phyloP scores from a whole-genome alignment of 768 basidiomycete species.

The Coprinellus micaceus region DNA sequence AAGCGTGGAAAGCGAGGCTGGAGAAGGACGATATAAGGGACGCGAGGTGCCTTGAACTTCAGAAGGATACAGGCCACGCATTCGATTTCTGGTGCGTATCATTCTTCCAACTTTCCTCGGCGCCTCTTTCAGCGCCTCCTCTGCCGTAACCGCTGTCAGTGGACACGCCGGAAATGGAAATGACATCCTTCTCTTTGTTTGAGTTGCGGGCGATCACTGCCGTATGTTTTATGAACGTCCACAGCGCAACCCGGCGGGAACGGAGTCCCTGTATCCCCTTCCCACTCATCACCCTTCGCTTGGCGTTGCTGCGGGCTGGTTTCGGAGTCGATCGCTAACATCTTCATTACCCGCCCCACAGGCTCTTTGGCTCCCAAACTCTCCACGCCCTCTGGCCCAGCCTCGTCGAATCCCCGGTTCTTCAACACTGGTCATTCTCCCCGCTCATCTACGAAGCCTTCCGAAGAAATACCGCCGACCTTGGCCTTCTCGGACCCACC shows the following conservation, averaged over 20 bases:
- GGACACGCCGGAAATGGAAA: background rate
- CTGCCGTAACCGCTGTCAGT: background rate
- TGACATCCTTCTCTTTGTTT: background rate
- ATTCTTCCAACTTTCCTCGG: background rate
- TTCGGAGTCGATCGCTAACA: background rate
- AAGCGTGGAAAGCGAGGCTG: slow-evolving; percentile 45
- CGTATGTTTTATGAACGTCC: too few species aligned
- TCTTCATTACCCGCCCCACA: slow-evolving; percentile 20
- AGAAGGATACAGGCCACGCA: slow-evolving; percentile 32
- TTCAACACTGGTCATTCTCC: slow-evolving; percentile 60
- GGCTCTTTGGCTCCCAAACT: slow-evolving; percentile 46
- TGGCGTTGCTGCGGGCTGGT: too few species aligned
- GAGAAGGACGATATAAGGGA: slow-evolving; percentile 38
- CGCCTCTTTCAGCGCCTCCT: background rate
- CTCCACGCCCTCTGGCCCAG: slow-evolving; percentile 43
- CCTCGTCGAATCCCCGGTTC: slow-evolving; percentile 43
- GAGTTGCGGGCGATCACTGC: background rate
- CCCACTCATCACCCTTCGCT: too few species aligned
- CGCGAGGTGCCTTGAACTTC: slow-evolving; percentile 49
- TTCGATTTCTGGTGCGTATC: slow-evolving; percentile 51
- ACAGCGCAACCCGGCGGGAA: too few species aligned
- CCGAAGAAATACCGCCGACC: slow-evolving; percentile 30
- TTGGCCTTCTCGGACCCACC: background rate
- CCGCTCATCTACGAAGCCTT: slow-evolving; percentile 52
- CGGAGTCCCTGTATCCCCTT: too few species aligned